Base-by-base conservation (phyloP, 768 basidiomycete genomes). In the Leccinum ochraceum region DNA sequence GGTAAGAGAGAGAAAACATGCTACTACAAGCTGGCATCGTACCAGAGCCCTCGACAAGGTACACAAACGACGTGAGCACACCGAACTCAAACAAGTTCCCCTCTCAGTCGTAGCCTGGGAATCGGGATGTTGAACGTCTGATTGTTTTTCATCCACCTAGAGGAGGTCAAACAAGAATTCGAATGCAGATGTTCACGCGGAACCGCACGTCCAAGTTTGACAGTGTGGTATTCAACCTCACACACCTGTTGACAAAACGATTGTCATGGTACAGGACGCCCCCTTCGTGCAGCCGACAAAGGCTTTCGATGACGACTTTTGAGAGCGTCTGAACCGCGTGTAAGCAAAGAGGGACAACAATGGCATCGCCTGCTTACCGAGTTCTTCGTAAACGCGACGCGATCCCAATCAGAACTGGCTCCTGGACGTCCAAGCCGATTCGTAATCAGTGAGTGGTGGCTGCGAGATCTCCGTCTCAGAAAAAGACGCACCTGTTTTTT, bases 231-330 rank as follows among this genome's bases (percentile, higher is more conserved):
- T 32, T 32, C 30, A 32, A 10, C 30, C 9, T 32, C 30, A 94
- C 92, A 78, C 97, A 98, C 96, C 97, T 98, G 70, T 98, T 97
- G 61, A 98, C 96, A 44, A 99, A 83, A 24, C 95, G 87, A 69
- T 98, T 98, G 3, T 95, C 95, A 32, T 96, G 91, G 75, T 98
- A 98, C 53, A 99, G 71, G 64, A 92, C 83, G 3, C 95, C 95
- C 39, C 93, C 91, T 72, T 98, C 95, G 66, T 95, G 90, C 32
- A 99, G 77, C 37, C 82, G 81, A 74, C 93, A 95, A 77, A 99
- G 98, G 4, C 86, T 92, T 74, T 98, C 95, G 30, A 87, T 80
- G 39, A 98, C 96, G 36, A 28, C 28, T 28, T 28, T 28, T 28
- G 28, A 28, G 1, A 28, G 83, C 64, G 77, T 78, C 87, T 91